Base-by-base conservation (phyloP, 2,329 filamentous ascomycete species). In the Ophiostoma himal-ulmi region DNA sequence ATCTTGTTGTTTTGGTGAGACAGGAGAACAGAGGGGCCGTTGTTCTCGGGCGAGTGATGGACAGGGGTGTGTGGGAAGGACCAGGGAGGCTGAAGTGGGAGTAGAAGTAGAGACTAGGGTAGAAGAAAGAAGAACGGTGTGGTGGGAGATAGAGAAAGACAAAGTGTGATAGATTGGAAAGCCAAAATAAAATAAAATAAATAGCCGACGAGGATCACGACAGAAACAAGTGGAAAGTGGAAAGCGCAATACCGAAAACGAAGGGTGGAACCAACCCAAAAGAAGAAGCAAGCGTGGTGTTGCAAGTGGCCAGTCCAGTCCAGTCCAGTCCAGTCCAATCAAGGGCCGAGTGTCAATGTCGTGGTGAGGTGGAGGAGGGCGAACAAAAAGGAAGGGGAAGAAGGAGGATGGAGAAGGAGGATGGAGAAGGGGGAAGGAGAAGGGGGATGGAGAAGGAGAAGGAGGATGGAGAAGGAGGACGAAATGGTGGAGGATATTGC, bases 1-100 rank as follows among this genome's bases (percentile, higher is more conserved):
- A 44, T 67, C 64, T 44, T 34, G 13, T 68, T 68, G 54, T 22
- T 70, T 70, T 68, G 66, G 70, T 69, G 67, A 69, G 70, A 71
- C 70, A 71, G 67, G 70, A 71, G 69, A 65, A 65, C 39, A 65
- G 52, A 57, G 52, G 52, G 52, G 52, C 52, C 52, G 57, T 62
- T 62, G 26, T 17, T 62, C 52, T 57, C 65, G 64, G 70, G 62
- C 62, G 34, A 37, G 62, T 65, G 26, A 37, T 37, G 62, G 34
- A 65, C 36, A 65, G 62, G 34, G 34, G 44, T n/a, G 44, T 36
- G 34, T 17, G 14, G 30, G 13, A 64, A 64, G 62, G 2, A 37
- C 34, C 36, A 37, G 62, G 36, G 62, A 65, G 34, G 20, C 17
- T 30, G 62, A 39, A 60, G 44, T 20, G 26, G 54, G 30, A 10